Base-by-base conservation (phyloP, 2,329 filamentous ascomycete genomes). In the Chaetomiaceae sp. region DNA sequence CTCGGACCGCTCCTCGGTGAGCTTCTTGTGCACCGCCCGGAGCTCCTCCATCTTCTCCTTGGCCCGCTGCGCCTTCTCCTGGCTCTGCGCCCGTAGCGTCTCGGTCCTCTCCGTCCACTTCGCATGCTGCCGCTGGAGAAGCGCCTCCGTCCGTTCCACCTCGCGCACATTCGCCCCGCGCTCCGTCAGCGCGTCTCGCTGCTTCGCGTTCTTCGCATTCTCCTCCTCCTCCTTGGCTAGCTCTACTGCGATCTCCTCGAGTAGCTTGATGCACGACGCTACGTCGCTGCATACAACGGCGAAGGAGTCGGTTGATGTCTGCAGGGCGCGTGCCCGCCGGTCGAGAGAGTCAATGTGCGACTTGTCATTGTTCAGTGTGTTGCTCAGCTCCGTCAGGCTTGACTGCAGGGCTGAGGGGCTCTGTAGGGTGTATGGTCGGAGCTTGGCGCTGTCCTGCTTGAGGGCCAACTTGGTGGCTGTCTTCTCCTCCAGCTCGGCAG, bases 291-390 rank as follows among this genome's bases (percentile, higher is more conserved):
- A 79, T 1, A 96, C 89, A 0, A 95, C 85, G 3, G 81, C 78
- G 66, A 97, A 97, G 0, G 90, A 92, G 68, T 97, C 92, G 3
- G 85, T 84, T 7, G 89, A 95, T 1, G 92, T 97, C 66, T 97
- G 91, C 20, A 99, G 76, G 0, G 90, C 92, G 55, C 94, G 81
- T n/a, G 88, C 84, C 51, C 92, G 82, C 58, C 89, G 85, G 68
- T 99, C 94, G 40, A 97, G 80, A 1, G 84, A 76, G 65, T 97
- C 92, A 56, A 96, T 95, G 56, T 92, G 87, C 9, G 82, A 75
- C 66, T 92, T 92, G 68, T 96, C 91, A 45, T 78, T 78, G 59
- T 79, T 80, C 48, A 97, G 77, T 43, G 84, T 89, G 64, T 89
- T 86, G 57, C 85, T 89, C 51, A 99, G 75, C 58, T 96, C 90